Evolutionary conservation across 169 alveolate genomes (phyloP).

Genomic region (Eimeria maxima): DNA sequence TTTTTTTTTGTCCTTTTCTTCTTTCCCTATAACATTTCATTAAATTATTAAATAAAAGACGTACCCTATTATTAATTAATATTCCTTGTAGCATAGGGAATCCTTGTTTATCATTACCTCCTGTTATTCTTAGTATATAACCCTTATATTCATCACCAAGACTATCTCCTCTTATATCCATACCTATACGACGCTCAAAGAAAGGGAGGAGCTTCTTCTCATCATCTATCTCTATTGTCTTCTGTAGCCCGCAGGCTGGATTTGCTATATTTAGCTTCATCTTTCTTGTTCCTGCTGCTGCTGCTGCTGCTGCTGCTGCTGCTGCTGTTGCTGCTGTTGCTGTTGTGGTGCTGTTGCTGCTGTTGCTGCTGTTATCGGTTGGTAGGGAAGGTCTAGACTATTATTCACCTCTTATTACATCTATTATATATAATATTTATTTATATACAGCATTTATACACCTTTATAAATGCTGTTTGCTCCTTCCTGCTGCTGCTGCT

Average conservation of each 20-base stretch:
- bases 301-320: too few relatives aligned
- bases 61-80: conserved; percentile 93
- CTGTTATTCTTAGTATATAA: conserved; percentile 95
- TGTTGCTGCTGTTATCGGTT: too few relatives aligned
- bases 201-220: conserved; percentile 98
- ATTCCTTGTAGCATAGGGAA: conserved; percentile 99
- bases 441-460: too few relatives aligned
- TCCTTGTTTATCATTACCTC: conserved; percentile 99
- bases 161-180: conserved; percentile 98
- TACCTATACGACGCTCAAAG: conserved; percentile 99
- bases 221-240: conserved; percentile 99
- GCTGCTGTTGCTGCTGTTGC: too few relatives aligned
- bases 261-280: conserved; percentile 86
- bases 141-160: conserved; percentile 99
- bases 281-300: not conserved
- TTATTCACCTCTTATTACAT: too few relatives aligned
- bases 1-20: conserved; percentile 98
- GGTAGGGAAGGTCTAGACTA: too few relatives aligned
- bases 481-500: too few relatives aligned
- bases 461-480: too few relatives aligned
- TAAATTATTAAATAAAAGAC: conserved; percentile 90
- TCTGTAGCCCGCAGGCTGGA: conserved; percentile 93
- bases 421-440: too few relatives aligned
- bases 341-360: too few relatives aligned
- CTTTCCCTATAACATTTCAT: conserved; percentile 98